Percentiles rank a stretch among this genome's conserved stretches.
Conservation (phyloP, 345 rosid genomes). For the Pistacia atlantica region DNA sequence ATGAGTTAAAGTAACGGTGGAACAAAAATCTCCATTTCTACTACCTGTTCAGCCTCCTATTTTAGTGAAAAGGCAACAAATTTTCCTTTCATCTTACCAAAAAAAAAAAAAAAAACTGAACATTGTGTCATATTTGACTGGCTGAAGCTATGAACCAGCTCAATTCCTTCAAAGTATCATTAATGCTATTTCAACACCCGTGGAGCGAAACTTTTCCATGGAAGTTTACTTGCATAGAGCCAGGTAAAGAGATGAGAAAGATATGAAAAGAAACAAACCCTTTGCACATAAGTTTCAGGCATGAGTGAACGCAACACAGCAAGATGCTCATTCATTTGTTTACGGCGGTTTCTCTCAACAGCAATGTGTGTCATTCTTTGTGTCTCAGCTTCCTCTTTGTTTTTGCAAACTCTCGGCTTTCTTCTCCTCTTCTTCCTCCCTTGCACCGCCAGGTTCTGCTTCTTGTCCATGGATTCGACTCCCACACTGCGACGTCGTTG, state of each 20-base stretch:
- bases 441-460: conserved; percentile 34
- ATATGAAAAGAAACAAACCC: conserved; percentile 43
- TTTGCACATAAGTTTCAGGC: conserved; percentile 83
- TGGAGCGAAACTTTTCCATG: neutral
- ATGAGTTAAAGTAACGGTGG: neutral
- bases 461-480: conserved; percentile 9
- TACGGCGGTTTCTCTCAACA: conserved; percentile 86
- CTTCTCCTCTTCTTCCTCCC: conserved; percentile 74
- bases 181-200: neutral
- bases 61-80: neutral
- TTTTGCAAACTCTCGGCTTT: conserved; percentile 76
- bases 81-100: neutral
- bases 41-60: neutral
- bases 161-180: neutral
- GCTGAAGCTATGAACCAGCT: conserved; percentile 1
- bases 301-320: conserved; percentile 77
- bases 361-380: conserved; percentile 95
- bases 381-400: conserved; percentile 82
- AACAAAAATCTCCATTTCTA: neutral
- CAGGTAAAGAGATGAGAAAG: neutral
- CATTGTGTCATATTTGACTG: neutral
- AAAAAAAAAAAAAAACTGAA: neutral
- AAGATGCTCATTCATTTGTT: conserved; percentile 87
- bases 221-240: neutral
- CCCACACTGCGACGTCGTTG: conserved; percentile 12